Base-by-base conservation (phyloP, 352 stramenopile species). In the Globisporangium canariense region DNA sequence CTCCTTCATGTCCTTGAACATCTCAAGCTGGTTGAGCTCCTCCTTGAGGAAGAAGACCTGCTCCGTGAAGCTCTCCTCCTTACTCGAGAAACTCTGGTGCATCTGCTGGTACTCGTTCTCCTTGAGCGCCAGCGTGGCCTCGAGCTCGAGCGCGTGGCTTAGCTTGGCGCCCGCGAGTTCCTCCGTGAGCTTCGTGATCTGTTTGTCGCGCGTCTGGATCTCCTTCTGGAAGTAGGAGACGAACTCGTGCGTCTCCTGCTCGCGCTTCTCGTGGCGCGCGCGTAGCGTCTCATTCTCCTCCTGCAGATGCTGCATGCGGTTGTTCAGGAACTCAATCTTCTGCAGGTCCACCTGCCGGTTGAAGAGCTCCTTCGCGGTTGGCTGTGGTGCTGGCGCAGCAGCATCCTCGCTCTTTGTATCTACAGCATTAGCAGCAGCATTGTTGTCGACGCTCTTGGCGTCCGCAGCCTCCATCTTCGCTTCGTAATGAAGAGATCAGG, bases 221-320 rank as follows among this genome's bases (percentile, higher is more conserved):
- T 98, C 86, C 57, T 91, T 85, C 65, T 98, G 91, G 68, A 98
- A 98, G 73, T 98, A 98, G 7, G 88, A 81, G 25, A 98, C 91
- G 49, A 98, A 97, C 73, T 98, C 93, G 68, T 97, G 89, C 11
- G 90, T 98, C 71, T 98, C 91, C 67, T 96, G 92, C 66, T 98
- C 90, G 25, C 79, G 80, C 74, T 96, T 97, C 40, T 87, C 79
- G 51, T 97, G 88, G 9, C 88, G 75, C 11, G 77, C 77, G 47
- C 87, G 81, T 22, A 97, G 62, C 5, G 69, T 74, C 52, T 94
- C 86, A 65, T 97, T 96, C 70, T 97, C 83, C 8, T 74, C 68
- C 58, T 91, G 78, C 38, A 94, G 63, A 30, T 89, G 71, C 4
- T 79, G 63, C 38, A 94, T 70, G 28, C 83, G 84, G 16, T 71